Evolutionary conservation across 1,284 basidiomycete species (phyloP).

Genomic region (Veloboletus limbatus): DNA sequence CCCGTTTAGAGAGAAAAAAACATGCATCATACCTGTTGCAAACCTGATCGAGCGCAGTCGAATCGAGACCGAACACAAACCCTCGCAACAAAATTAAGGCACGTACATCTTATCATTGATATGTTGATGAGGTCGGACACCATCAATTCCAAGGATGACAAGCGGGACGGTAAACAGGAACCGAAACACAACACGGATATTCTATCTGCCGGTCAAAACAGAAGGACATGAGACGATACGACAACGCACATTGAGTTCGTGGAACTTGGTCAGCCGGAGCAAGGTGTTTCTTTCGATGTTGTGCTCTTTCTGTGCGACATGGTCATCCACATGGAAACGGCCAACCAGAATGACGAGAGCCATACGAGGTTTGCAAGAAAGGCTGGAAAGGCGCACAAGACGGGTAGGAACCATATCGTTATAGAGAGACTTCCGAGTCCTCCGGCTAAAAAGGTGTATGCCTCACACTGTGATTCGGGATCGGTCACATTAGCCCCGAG

Average conservation of each 20-base stretch:
- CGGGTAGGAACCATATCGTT: slow-evolving; percentile 67
- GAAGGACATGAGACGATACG: not conserved
- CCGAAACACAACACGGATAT: slow-evolving; percentile 66
- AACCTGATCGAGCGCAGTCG: slow-evolving; percentile 32
- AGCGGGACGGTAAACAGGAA: slow-evolving; percentile 64
- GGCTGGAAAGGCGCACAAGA: slow-evolving; percentile 65
- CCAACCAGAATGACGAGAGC: slow-evolving; percentile 2
- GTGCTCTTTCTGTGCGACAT: slow-evolving; percentile 45
- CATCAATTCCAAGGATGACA: slow-evolving; percentile 64
- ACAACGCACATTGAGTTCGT: slow-evolving; percentile 67
- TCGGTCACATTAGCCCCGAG: slow-evolving; percentile 4
- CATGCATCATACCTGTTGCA: slow-evolving; percentile 22
- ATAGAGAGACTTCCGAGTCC: slow-evolving; percentile 63
- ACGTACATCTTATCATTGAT: slow-evolving; percentile 59
- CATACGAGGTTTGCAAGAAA: slow-evolving; percentile 62
- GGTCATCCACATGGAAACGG: not conserved
- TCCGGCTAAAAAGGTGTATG: slow-evolving; percentile 64
- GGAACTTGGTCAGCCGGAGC: slow-evolving; percentile 70
- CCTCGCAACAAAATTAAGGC: not conserved
- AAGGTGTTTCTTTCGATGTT: slow-evolving; percentile 60
- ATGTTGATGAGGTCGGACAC: slow-evolving; percentile 54
- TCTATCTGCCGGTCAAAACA: slow-evolving; percentile 37
- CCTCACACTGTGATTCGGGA: slow-evolving; percentile 52
- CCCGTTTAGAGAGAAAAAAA: too few species aligned
- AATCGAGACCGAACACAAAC: not conserved